Base-by-base conservation (phyloP, 1,284 basidiomycete species). In the Vanrija humicola region DNA sequence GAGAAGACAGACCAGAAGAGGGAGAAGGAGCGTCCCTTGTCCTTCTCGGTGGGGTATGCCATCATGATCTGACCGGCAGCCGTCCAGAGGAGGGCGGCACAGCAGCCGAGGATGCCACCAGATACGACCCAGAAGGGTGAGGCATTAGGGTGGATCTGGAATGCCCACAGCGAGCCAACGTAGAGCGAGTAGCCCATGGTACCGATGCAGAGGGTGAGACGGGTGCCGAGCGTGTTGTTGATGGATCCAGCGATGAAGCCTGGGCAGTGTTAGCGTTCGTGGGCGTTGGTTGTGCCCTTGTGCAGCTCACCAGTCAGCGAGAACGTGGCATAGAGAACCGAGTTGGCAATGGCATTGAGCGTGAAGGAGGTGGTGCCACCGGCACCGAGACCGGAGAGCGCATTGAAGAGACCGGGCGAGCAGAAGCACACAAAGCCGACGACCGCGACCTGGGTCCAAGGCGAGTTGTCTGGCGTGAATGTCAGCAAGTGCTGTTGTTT, bases 361-460 rank as follows among this genome's bases (percentile, higher is more conserved):
- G 72, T 59, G 49, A 78, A 65, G 56, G 80, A 76, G 59, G 78
- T 72, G 1, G 74, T 72, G 46, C 80, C 80, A 55, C 65, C 80
- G 8, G 79, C 80, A 54, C 79, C 79, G 39, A 81, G 67, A 64
- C 78, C 78, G 48, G 70, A 69, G 43, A 81, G 68, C 29, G 81
- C 81, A 52, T 76, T 78, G 75, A 80, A 82, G 77, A 82, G 79
- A 50, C 82, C 82, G 40, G 78, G 74, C n/a, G 79, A 64, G 43
- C 66, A 75, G 60, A 67, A 80, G 65, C 75, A 77, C 38, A 78
- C 79, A 29, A 80, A 75, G 61, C 78, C 78, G 50, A 80, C 72
- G 23, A 80, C 65, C 29, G 76, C 64, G 34, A 80, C 73, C 63
- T 80, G 79, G 26, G 73, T 68, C 73, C 72, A 78, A 40, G 79